These are phyloP conservation scores for Phalaenopsis hybrid DNA, from an alignment of 116 monocot species.

Conservation along the genomic window DNA sequence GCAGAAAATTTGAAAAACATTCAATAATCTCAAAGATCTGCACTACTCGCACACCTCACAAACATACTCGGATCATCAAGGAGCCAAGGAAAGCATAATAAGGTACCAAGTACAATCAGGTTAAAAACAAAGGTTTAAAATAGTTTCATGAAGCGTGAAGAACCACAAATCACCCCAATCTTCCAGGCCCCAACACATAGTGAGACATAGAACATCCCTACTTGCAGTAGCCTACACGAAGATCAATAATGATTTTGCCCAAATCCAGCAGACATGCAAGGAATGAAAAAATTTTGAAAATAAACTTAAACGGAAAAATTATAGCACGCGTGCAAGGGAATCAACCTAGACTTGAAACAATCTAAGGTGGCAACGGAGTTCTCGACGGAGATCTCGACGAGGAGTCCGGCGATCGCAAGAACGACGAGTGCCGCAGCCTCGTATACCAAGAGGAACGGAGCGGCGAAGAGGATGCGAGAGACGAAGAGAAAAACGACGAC, in stretches of 20 bases:
- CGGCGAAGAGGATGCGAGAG: constrained; percentile 46
- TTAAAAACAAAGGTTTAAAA: background rate
- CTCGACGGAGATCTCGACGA: constrained; percentile 63
- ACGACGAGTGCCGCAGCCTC: constrained; percentile 49
- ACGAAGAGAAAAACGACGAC: constrained; percentile 84
- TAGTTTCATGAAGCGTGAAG: background rate
- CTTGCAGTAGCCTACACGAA: background rate
- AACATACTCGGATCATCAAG: background rate
- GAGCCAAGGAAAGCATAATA: background rate
- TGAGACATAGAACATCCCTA: too few species aligned
- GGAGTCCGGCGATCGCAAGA: constrained; percentile 42
- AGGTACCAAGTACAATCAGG: background rate
- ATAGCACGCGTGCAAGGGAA: background rate
- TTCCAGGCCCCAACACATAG: background rate
- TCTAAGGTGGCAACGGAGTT: constrained; percentile 13
- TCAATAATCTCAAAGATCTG: background rate
- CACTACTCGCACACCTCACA: background rate
- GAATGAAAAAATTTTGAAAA: background rate
- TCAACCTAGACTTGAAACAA: constrained; percentile 65
- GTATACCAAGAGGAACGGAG: constrained; percentile 34
- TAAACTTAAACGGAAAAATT: background rate
- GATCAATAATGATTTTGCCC: background rate
- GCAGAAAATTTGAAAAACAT: background rate
- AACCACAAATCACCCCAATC: background rate
- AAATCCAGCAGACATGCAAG: background rate